A percentile compares a stretch with the other conserved stretches of the same genome.
phyloP scores from a whole-genome alignment of 345 rosid genomes.

The Lepidium aucheri region DNA sequence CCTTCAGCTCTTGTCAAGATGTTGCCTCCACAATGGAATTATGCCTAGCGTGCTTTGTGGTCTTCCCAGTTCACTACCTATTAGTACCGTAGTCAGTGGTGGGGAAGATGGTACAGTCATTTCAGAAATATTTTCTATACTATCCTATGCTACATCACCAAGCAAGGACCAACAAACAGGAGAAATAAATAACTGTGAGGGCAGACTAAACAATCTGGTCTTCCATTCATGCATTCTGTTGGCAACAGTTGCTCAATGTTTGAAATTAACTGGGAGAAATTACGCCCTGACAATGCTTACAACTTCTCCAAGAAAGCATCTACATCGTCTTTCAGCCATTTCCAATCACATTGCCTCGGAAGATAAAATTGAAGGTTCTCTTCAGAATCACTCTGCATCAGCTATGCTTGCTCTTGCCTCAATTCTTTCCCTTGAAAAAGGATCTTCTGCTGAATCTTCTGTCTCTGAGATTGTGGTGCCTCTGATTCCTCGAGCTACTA shows the following conservation, averaged over 20 bases:
- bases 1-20: constrained; percentile 79
- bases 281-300: constrained; percentile 87
- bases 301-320: constrained; percentile 75
- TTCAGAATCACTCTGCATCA: constrained; percentile 65
- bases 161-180: constrained; percentile 52
- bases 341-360: constrained; percentile 64
- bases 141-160: constrained; percentile 51
- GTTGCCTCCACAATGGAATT: constrained; percentile 73
- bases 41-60: constrained; percentile 82
- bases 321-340: constrained; percentile 67
- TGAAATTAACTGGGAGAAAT: constrained; percentile 78
- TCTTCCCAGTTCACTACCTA: constrained; percentile 80
- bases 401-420: constrained; percentile 95
- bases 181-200: constrained; percentile 45
- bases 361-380: constrained; percentile 44
- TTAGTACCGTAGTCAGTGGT: constrained; percentile 75
- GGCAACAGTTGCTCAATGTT: constrained; percentile 74
- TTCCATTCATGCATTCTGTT: constrained; percentile 62
- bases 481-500: constrained; percentile 79
- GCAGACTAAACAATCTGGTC: constrained; percentile 53
- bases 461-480: constrained; percentile 71
- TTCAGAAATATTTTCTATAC: constrained; percentile 68
- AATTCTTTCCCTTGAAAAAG: constrained; percentile 84
- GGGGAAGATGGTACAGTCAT: constrained; percentile 92
- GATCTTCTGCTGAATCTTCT: constrained; percentile 64